These are phyloP conservation scores for Castanea mollissima DNA, from an alignment of 306 rosid genomes.

Conservation along the genomic window DNA sequence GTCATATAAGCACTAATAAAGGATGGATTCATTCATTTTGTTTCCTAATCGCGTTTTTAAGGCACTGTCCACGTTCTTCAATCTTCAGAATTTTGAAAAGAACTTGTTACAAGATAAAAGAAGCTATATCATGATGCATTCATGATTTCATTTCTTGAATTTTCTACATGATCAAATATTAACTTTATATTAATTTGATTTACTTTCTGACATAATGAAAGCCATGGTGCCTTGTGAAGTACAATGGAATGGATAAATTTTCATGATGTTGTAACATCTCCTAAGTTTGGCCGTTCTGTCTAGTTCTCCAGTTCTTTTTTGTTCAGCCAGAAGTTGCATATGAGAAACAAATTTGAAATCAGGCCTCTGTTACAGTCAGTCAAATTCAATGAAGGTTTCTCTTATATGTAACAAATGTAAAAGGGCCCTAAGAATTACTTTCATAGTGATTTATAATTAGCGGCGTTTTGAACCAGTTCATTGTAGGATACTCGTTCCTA, in stretches of 20 bases:
- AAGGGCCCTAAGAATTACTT: not conserved
- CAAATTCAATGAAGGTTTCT: not conserved
- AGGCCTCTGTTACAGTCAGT: not conserved
- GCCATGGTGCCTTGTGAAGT: not conserved
- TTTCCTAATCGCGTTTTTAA: not conserved
- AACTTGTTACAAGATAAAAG: not conserved
- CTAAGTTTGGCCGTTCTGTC: not conserved
- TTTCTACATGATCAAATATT: not conserved
- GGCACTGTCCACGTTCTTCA: not conserved
- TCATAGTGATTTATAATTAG: not conserved
- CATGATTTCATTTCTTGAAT: not conserved
- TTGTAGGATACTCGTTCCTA: not conserved
- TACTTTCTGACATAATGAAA: not conserved
- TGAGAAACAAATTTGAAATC: not conserved
- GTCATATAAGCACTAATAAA: not conserved
- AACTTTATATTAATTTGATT: not conserved
- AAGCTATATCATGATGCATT: not conserved
- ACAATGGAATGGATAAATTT: not conserved
- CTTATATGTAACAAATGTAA: not conserved
- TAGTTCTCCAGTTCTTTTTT: not conserved
- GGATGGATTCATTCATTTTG: not conserved
- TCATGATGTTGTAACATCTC: not conserved
- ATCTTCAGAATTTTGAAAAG: not conserved
- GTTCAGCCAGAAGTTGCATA: not conserved
- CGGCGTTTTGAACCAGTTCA: not conserved